Base-by-base conservation (phyloP, 768 basidiomycete species). In the Tremella mesenterica region DNA sequence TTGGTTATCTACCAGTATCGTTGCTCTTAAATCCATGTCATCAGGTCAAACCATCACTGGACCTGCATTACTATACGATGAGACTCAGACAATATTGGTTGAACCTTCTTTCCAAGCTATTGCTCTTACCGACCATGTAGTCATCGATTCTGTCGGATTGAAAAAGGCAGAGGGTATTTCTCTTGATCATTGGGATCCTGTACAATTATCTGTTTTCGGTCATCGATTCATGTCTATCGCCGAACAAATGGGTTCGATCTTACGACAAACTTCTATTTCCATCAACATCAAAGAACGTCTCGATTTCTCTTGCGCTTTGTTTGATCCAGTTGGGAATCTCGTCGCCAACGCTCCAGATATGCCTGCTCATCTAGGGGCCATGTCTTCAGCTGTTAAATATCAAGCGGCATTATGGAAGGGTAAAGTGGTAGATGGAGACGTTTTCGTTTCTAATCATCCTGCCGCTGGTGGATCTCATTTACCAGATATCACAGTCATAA, bases 251-350 rank as follows among this genome's bases (percentile, higher is more conserved):
- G 91, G 90, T 9, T 79, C 86, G 45, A 86, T 86, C 0, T 76
- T 92, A 21, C 88, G 86, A 71, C 86, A 92, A 71, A 92, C 90
- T 0, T 83, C 89, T 14, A 91, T 91, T 64, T 84, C 85, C 67
- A 91, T 89, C 14, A 92, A 96, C 67, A 93, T 93, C 79, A 93
- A 92, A 74, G 92, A 95, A 72, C 81, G 92, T 2, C 81, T 95
- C 43, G 92, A 95, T 74, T 95, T 88, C 71, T 89, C 86, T 8
- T 95, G 91, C 73, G 91, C 91, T 1, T 76, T 95, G 34, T 93
- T 95, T 59, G 86, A 86, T 0, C 88, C 91, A 4, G 55, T 61
- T 27, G 69, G 67, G 6, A 55, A 52, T 5, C 49, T 71, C 23
- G 58, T 68, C 12, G 69, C 66, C 21, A 71, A 71, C 38, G 69